Evolutionary conservation across 345 rosid genomes (phyloP), one percentile per base, ranked within the genome.

Genomic region (Aquilaria yunnanensis): DNA sequence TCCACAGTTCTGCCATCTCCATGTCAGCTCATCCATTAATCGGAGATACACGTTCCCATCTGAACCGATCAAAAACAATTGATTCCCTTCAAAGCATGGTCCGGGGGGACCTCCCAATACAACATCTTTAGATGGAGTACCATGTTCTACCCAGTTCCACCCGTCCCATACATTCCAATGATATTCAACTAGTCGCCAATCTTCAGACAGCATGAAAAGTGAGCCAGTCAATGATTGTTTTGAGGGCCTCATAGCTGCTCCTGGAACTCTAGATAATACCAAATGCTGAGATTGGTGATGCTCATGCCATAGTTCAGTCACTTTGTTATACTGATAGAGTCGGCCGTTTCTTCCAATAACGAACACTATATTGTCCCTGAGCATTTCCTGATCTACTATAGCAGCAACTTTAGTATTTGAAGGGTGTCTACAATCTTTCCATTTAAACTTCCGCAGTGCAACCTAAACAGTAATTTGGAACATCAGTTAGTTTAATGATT

Each of bases 71-170:
- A 84, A 56, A 48, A 86, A 69, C 55, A 86, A 67, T 57, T 77
- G 80, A 37, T 75, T 75, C 14, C 77, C 81, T 60, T 78, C 72
- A 45, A 82, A 82, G 71, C 83, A 84, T 4, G 89, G 89, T 43
- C 93, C 78, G 0, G 87, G 87, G n/a, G 89, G 67, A 56, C 83
- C 70, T 48, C 77, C 73, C 66, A 86, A 61, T 57, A 72, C 59
- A 34, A 86, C 87, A 31, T 78, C 83, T 70, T 60, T 80, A 41
- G 65, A 65, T 6, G 89, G 89, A 12, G 81, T 80, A 48, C 89
- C 89, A 6, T 86, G 89, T 64, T 84, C 89, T 54, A 80, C 72
- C 89, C 89, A 86, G 61, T 67, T 82, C 89, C 93, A 82, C 47
- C 89, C 87, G 30, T 82, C 87, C 59, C 68, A 75, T 2, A 70